Evolutionary conservation across 495 filamentous ascomycete species (phyloP).

Genomic region (Penicillium tannophilum): DNA sequence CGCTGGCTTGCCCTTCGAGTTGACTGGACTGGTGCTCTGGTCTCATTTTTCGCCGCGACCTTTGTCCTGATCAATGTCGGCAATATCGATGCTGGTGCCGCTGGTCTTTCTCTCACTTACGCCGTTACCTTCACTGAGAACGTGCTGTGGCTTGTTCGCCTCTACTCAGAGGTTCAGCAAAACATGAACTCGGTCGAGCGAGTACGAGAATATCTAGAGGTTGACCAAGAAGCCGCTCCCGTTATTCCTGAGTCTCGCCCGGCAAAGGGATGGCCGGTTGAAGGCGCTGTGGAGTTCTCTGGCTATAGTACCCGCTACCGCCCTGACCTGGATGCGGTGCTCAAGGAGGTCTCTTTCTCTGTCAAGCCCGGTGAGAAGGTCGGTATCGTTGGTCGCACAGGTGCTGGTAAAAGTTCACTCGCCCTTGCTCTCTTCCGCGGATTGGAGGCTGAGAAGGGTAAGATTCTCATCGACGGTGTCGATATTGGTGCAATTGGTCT

Average conservation of each 20-base stretch:
- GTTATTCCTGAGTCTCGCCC: slow-evolving; percentile 81
- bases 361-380: slow-evolving; percentile 89
- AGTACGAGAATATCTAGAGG: slow-evolving; percentile 93
- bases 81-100: slow-evolving; percentile 87
- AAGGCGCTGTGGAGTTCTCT: slow-evolving; percentile 84
- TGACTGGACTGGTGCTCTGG: slow-evolving; percentile 86
- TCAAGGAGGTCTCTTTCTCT: slow-evolving; percentile 81
- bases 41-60: slow-evolving; percentile 90
- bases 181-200: slow-evolving; percentile 99
- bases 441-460: slow-evolving; percentile 89
- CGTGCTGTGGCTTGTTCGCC: slow-evolving; percentile 91
- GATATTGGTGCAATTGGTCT: slow-evolving; percentile 89
- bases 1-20: slow-evolving; percentile 95
- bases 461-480: slow-evolving; percentile 86
- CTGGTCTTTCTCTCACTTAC: slow-evolving; percentile 95
- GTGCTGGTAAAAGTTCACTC: slow-evolving; percentile 95
- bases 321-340: slow-evolving; percentile 80
- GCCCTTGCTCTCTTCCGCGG: slow-evolving; percentile 95
- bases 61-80: slow-evolving; percentile 87
- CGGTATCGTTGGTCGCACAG: slow-evolving; percentile 94
- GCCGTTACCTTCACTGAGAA: slow-evolving; percentile 98
- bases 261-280: slow-evolving; percentile 76
- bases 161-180: slow-evolving; percentile 96
- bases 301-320: slow-evolving; percentile 90
- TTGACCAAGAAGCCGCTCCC: slow-evolving; percentile 87